A percentile compares a stretch with the other conserved stretches of the same genome.
phyloP scores from a whole-genome alignment of 1,284 basidiomycete species.

The Peniophora sp. region DNA sequence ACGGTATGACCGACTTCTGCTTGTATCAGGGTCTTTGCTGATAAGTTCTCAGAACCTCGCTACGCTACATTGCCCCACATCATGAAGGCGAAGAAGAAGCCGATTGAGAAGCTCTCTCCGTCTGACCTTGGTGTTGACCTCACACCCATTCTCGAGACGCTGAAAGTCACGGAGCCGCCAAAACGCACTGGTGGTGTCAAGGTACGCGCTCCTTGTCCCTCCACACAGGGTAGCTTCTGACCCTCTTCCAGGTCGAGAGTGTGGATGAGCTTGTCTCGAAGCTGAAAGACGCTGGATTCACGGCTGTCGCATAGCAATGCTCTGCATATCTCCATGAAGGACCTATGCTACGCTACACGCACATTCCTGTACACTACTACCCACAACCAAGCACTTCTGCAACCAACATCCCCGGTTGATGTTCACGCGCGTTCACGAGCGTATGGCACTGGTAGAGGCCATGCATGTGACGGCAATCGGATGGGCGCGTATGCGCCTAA shows the following conservation, averaged over 20 bases:
- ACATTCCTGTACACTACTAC: too few relatives aligned
- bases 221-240: not conserved
- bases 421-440: too few relatives aligned
- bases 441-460: too few relatives aligned
- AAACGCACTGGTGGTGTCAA: constrained; percentile 90
- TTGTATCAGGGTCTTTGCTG: not conserved
- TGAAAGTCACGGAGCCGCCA: constrained; percentile 90
- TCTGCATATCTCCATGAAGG: too few relatives aligned
- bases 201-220: constrained; percentile 33
- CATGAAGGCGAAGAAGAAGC: constrained; percentile 99
- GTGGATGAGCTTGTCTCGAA: constrained; percentile 90
- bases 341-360: too few relatives aligned
- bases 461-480: too few relatives aligned
- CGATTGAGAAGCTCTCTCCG: constrained; percentile 78
- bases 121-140: constrained; percentile 81
- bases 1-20: constrained; percentile 33
- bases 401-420: too few relatives aligned
- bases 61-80: constrained; percentile 94
- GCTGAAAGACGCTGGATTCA: constrained; percentile 86
- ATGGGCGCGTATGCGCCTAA: too few relatives aligned
- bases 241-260: constrained; percentile 48
- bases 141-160: constrained; percentile 75
- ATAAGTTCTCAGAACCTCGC: constrained; percentile 62
- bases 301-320: constrained; percentile 8
- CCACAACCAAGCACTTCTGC: too few relatives aligned